These are phyloP conservation scores for Polygonum maritimum DNA, from an alignment of 148 eudicot species.

Conservation along the genomic window DNA sequence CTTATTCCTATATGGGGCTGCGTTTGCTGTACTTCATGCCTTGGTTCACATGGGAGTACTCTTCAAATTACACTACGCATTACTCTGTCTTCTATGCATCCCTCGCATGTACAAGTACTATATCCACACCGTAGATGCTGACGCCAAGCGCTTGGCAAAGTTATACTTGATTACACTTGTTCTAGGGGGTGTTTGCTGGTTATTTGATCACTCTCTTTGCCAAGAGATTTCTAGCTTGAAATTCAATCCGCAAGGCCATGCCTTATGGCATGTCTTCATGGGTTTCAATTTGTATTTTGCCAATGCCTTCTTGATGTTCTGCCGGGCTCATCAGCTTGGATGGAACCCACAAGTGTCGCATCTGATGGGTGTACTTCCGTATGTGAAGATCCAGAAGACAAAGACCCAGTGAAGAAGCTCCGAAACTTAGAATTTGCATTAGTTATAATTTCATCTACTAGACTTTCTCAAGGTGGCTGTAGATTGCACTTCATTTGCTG, in stretches of 20 bases:
- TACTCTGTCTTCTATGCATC: conserved; percentile 65
- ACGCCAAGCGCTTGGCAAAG: conserved; percentile 66
- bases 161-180: conserved; percentile 34
- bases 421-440: not conserved
- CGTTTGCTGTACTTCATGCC: conserved; percentile 49
- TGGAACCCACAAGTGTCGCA: conserved; percentile 49
- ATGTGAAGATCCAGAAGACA: conserved; percentile 60
- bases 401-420: conserved; percentile 39
- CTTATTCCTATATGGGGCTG: conserved; percentile 55
- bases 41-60: conserved; percentile 35
- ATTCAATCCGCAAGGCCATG: conserved; percentile 71
- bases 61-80: conserved; percentile 50
- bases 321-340: conserved; percentile 66
- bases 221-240: conserved; percentile 35
- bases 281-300: conserved; percentile 67
- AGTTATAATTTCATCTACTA: not conserved
- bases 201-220: conserved; percentile 51
- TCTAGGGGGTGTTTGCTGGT: conserved; percentile 49
- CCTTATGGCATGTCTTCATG: conserved; percentile 67
- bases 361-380: conserved; percentile 54
- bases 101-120: conserved; percentile 82
- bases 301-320: conserved; percentile 68
- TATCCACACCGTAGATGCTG: conserved; percentile 34
- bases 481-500: conserved; percentile 1
- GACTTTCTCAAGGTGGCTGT: not conserved